These are phyloP conservation scores for Parmelia sp. DNA, from an alignment of 495 filamentous ascomycete genomes.

Conservation along the genomic window DNA sequence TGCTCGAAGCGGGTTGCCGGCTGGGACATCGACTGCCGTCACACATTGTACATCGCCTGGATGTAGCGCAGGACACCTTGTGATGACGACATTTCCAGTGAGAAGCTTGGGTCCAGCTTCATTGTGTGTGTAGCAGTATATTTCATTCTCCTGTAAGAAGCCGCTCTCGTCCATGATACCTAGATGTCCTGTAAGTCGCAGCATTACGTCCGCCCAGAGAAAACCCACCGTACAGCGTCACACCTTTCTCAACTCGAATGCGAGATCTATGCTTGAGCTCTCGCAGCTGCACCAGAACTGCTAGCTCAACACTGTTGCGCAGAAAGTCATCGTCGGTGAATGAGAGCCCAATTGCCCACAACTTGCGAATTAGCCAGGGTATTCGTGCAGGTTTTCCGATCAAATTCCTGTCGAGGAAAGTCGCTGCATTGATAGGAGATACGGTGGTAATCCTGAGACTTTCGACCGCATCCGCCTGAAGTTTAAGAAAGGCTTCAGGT, in stretches of 20 bases:
- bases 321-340: constrained; percentile 64
- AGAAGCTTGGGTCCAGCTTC: constrained; percentile 24
- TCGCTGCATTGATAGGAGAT: constrained; percentile 50
- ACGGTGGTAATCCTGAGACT: constrained; percentile 51
- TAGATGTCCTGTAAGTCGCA: not conserved
- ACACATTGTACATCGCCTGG: constrained; percentile 72
- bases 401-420: constrained; percentile 52
- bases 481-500: constrained; percentile 48
- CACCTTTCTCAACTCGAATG: constrained; percentile 61
- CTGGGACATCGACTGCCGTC: constrained; percentile 47
- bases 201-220: not conserved
- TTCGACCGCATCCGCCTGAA: constrained; percentile 53
- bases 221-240: constrained; percentile 57
- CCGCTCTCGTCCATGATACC: constrained; percentile 74
- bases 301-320: constrained; percentile 54
- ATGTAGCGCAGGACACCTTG: constrained; percentile 68
- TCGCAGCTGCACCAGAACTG: constrained; percentile 57
- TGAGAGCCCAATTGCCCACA: constrained; percentile 47
- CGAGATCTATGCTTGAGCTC: constrained; percentile 69
- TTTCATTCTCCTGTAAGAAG: constrained; percentile 56
- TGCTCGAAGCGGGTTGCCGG: constrained; percentile 49
- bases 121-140: constrained; percentile 51
- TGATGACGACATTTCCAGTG: constrained; percentile 47
- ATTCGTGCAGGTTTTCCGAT: constrained; percentile 50
- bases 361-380: constrained; percentile 50